These are phyloP conservation scores for Phytophthora cactorum DNA, from an alignment of 352 stramenopile genomes.

Conservation along the genomic window DNA sequence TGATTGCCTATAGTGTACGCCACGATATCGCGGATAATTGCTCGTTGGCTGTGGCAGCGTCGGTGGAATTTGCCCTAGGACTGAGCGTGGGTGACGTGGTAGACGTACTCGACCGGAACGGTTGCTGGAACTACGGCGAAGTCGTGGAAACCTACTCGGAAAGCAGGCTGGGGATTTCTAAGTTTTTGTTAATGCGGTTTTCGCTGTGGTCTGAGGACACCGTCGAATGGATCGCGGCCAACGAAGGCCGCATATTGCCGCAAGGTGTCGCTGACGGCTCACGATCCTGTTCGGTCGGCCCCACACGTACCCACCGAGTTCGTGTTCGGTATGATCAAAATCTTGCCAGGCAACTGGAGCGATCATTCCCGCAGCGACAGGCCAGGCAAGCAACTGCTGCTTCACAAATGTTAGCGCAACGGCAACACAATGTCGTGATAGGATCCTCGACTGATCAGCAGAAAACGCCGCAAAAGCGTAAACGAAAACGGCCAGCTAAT, in stretches of 20 bases:
- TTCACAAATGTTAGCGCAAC: constrained; percentile 25
- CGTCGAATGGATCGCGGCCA: constrained; percentile 74
- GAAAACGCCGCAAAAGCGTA: constrained; percentile 44
- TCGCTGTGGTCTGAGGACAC: constrained; percentile 62
- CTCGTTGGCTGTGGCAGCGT: constrained; percentile 55
- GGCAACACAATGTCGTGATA: constrained; percentile 15
- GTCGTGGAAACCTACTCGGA: constrained; percentile 69
- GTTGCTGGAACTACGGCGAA: constrained; percentile 84
- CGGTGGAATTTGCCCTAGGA: constrained; percentile 70
- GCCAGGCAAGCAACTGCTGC: constrained; percentile 33
- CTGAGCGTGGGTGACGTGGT: constrained; percentile 68
- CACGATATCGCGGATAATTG: constrained; percentile 41
- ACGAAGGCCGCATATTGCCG: constrained; percentile 76
- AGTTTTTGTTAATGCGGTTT: constrained; percentile 73
- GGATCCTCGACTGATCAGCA: constrained; percentile 26
- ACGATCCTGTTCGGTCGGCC: constrained; percentile 46
- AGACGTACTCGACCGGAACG: constrained; percentile 80
- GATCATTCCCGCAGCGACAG: constrained; percentile 55
- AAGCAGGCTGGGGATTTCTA: constrained; percentile 36
- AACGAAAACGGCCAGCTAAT: constrained; percentile 40
- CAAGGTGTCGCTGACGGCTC: constrained; percentile 65
- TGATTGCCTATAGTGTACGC: constrained; percentile 60
- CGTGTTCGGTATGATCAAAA: constrained; percentile 55
- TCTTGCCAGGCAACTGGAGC: constrained; percentile 58
- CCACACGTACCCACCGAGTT: constrained; percentile 45